Evolutionary conservation across 495 filamentous ascomycete genomes (phyloP), one percentile per base, ranked within the genome.

Genomic region (Evansstolkia leycettana): DNA sequence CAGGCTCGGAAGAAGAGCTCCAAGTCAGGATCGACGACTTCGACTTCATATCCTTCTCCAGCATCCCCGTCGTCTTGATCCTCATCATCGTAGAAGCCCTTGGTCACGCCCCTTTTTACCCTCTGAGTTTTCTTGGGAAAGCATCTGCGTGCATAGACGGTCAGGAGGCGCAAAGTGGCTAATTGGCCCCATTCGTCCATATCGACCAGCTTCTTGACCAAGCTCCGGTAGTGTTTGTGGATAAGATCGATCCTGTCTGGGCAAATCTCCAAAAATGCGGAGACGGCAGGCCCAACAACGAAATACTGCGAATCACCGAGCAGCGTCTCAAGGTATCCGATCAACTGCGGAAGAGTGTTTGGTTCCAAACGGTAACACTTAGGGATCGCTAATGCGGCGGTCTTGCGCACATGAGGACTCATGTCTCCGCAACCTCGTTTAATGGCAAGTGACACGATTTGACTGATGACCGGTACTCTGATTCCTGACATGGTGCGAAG

Each of bases 181-280:
- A 95, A 55, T 56, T 98, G 90, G 29, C 85, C 79, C 90, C 90
- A 98, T 56, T 98, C 90, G 57, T 98, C 90, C 90, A 98, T 98
- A 50, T 96, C 90, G 17, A 95, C 84, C 18, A 96, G 60, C 65
- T 94, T 94, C 55, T 76, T 83, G 27, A 89, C 75, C 29, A 98
- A 58, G 32, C 70, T 64, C 40, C 83, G 72, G 51, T 95, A 98
- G 50, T 89, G 82, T 47, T 82, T 77, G 58, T 98, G 92, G 35
- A 98, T 75, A 29, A 96, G 55, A 48, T 89, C 85, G 33, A 92
- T 72, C 41, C 82, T 67, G 10, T 89, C 75, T 0, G 90, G 85
- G 42, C 87, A 98, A 12, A 95, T 67, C 38, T 93, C 85, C 53
- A 90, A 56, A 43, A 86, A 94, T 2, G 92, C 87, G 35, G 75